These are phyloP conservation scores for Candida khao-thaluensis DNA, from an alignment of 805 yeast genomes.

Conservation along the genomic window DNA sequence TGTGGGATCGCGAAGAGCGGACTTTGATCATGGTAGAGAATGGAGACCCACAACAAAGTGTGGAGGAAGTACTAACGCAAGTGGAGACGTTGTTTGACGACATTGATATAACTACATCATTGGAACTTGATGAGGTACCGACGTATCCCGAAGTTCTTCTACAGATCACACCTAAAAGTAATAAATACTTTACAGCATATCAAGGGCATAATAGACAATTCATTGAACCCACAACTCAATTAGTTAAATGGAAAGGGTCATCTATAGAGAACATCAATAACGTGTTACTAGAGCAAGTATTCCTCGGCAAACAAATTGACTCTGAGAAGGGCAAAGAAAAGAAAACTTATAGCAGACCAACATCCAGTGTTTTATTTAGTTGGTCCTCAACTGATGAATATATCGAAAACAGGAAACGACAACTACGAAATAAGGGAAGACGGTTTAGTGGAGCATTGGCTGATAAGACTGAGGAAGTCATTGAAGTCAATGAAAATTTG, in stretches of 20 bases:
- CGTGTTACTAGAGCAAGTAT: slow-evolving; percentile 9
- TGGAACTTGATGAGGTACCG: slow-evolving; percentile 1
- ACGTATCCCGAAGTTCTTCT: slow-evolving; percentile 35
- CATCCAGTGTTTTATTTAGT: slow-evolving; percentile 36
- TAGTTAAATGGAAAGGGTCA: slow-evolving; percentile 34
- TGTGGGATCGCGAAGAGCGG: slow-evolving; percentile 1
- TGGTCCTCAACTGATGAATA: slow-evolving; percentile 46
- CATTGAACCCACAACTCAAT: slow-evolving; percentile 16
- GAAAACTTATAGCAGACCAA: slow-evolving; percentile 11
- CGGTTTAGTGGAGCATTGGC: not conserved
- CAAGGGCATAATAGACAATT: slow-evolving; percentile 39
- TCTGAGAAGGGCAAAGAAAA: not conserved
- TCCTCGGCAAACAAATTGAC: slow-evolving; percentile 6
- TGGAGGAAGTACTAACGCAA: not conserved
- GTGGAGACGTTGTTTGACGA: slow-evolving; percentile 9
- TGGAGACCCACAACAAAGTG: not conserved
- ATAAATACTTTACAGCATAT: slow-evolving; percentile 29
- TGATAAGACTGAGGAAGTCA: slow-evolving; percentile 7
- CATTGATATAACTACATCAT: not conserved
- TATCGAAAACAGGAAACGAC: slow-evolving; percentile 31
- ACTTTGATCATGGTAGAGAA: not conserved
- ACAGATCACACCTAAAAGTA: slow-evolving; percentile 28
- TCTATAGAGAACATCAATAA: slow-evolving; percentile 19
- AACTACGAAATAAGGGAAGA: slow-evolving; percentile 14
- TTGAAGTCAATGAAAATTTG: slow-evolving; percentile 9